Evolutionary conservation across 257 asterid genomes (phyloP).

Genomic region (Solanum arcanum): DNA sequence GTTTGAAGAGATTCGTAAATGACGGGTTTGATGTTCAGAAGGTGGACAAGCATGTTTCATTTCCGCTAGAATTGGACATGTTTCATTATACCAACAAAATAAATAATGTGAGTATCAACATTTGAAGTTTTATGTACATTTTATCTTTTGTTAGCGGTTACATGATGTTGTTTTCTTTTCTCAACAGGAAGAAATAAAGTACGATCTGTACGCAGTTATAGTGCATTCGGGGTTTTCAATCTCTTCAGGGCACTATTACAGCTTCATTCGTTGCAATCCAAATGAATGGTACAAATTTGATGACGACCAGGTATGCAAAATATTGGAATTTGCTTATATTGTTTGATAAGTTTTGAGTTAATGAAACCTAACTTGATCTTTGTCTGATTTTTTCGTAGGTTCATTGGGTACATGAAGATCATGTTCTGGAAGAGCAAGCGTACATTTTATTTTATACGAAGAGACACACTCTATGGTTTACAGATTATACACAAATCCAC

Average conservation of each 20-base stretch:
- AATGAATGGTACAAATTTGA: constrained; percentile 4
- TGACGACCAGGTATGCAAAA: constrained; percentile 28
- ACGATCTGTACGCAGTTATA: constrained; percentile 60
- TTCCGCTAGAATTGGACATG: constrained; percentile 11
- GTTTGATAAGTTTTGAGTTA: no score
- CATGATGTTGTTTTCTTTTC: not conserved
- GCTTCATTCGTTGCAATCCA: constrained; percentile 51
- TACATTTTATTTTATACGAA: constrained; percentile 71
- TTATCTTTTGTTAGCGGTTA: not conserved
- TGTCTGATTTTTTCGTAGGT: not conserved
- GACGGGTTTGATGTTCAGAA: constrained; percentile 57
- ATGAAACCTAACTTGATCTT: not conserved
- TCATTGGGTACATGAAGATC: constrained; percentile 32
- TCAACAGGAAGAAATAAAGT: constrained; percentile 51
- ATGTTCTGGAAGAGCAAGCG: constrained; percentile 64
- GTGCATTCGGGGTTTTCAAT: constrained; percentile 64
- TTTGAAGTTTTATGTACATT: not conserved
- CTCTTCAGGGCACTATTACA: constrained; percentile 75
- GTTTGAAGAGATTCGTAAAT: constrained; percentile 77
- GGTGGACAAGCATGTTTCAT: constrained; percentile 52
- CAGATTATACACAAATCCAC: constrained; percentile 36
- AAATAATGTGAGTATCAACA: constrained; percentile 27
- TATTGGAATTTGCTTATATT: not conserved
- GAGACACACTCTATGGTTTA: constrained; percentile 56
- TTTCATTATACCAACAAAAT: constrained; percentile 30